Conservation (phyloP, 75 land plant genomes). For the Selaginella moellendorffii region DNA sequence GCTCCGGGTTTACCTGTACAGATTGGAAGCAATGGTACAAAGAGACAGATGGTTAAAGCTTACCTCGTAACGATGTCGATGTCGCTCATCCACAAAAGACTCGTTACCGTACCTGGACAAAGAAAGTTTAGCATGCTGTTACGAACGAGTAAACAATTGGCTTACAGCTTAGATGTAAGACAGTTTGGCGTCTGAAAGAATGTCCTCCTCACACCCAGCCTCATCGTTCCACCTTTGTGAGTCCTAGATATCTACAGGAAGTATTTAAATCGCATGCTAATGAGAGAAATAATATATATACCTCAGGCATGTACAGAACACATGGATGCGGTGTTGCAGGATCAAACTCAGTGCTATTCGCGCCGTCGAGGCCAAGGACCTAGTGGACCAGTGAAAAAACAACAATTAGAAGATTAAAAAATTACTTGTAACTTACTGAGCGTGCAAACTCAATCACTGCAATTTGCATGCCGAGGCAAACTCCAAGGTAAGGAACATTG, state of each 20-base stretch:
- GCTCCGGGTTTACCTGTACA: conserved; percentile 69
- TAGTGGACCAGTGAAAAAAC: conserved; percentile 7
- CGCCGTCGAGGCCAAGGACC: conserved; percentile 71
- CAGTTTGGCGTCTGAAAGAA: conserved; percentile 49
- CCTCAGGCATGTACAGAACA: conserved; percentile 97
- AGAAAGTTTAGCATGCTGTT: background rate
- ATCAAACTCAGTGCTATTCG: conserved; percentile 82
- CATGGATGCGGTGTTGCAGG: conserved; percentile 49
- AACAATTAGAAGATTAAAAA: background rate
- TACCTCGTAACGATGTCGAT: conserved; percentile 96
- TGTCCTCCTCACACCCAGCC: conserved; percentile 81
- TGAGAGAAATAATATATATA: conserved; percentile 9
- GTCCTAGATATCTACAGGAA: conserved; percentile 70
- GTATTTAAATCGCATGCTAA: background rate
- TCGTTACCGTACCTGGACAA: conserved; percentile 39
- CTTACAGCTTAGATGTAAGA: conserved; percentile 75
- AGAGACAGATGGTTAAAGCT: background rate
- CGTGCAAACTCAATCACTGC: conserved; percentile 82
- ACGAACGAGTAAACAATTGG: background rate
- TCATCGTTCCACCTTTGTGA: conserved; percentile 90
- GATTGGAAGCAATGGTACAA: background rate
- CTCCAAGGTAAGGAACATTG: conserved; percentile 80
- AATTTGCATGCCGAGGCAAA: conserved; percentile 96
- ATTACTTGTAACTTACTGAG: conserved; percentile 38
- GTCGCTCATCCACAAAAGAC: conserved; percentile 70